A percentile compares a stretch with the other conserved stretches of the same genome.
Evolutionary conservation across 495 filamentous ascomycete species (phyloP).

Genomic region (Pyrenula aspistea): DNA sequence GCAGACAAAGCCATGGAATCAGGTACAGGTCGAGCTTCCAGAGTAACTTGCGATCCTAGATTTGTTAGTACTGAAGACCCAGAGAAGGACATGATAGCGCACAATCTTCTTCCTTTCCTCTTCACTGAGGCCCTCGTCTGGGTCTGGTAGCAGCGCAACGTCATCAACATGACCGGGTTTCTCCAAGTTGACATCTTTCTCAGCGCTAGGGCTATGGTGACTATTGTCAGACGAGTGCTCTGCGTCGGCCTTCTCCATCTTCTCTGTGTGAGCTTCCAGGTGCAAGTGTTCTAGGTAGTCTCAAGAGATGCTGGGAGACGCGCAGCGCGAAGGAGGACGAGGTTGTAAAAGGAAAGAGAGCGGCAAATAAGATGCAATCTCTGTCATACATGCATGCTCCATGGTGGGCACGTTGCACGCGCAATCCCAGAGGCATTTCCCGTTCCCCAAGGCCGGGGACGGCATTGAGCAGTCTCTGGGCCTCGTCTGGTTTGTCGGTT

Average conservation of each 20-base stretch:
- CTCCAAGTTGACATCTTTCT: constrained; percentile 1
- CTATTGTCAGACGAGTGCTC: background rate
- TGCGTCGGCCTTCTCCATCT: background rate
- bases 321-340: no score
- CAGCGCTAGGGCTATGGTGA: background rate
- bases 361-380: background rate
- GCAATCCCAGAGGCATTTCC: background rate
- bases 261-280: no score
- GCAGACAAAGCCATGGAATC: constrained; percentile 72
- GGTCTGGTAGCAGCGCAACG: constrained; percentile 36
- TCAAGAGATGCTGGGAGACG: no score
- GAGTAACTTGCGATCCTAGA: constrained; percentile 53
- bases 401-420: background rate
- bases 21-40: constrained; percentile 59
- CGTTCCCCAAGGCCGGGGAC: background rate
- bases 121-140: constrained; percentile 54
- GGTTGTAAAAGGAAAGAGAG: background rate
- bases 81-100: constrained; percentile 11
- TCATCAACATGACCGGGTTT: constrained; percentile 5
- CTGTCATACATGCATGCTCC: background rate
- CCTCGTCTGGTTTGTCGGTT: background rate
- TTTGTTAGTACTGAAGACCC: background rate
- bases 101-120: constrained; percentile 60
- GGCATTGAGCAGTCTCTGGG: background rate
- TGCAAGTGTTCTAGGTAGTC: no score